These are phyloP conservation scores for Chaetomidium leptoderma DNA, from an alignment of 495 filamentous ascomycete genomes.

Conservation along the genomic window DNA sequence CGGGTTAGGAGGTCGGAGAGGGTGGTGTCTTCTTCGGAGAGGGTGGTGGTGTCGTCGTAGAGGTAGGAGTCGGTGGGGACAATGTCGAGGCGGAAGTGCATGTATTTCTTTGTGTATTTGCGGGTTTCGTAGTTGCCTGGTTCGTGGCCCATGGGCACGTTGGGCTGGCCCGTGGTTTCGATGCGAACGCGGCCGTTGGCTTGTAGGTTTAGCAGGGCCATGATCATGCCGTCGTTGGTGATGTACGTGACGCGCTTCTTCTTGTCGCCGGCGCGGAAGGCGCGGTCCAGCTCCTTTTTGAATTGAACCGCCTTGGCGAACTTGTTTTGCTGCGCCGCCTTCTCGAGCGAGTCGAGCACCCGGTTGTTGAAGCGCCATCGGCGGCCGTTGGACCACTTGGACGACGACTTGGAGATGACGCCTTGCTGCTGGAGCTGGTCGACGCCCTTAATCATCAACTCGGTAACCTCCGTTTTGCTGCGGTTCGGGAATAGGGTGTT, in stretches of 20 bases:
- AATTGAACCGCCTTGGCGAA: slow-evolving; percentile 53
- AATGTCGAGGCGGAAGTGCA: slow-evolving; percentile 59
- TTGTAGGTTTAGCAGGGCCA: slow-evolving; percentile 66
- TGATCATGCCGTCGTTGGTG: slow-evolving; percentile 61
- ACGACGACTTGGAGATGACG: slow-evolving; percentile 55
- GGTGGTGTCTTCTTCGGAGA: slow-evolving; percentile 47
- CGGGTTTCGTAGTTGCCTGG: slow-evolving; percentile 65
- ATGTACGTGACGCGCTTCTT: slow-evolving; percentile 39
- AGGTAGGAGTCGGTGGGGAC: slow-evolving; percentile 55
- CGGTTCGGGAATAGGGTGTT: slow-evolving; percentile 31
- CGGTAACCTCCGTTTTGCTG: slow-evolving; percentile 33
- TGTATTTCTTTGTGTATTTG: slow-evolving; percentile 60
- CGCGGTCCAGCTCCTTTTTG: slow-evolving; percentile 56
- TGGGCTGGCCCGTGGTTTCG: slow-evolving; percentile 52
- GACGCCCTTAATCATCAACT: slow-evolving; percentile 53
- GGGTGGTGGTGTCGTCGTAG: slow-evolving; percentile 48
- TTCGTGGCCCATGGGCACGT: slow-evolving; percentile 69
- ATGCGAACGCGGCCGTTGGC: slow-evolving; percentile 56
- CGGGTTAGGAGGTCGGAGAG: slow-evolving; percentile 41
- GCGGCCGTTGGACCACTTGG: slow-evolving; percentile 50
- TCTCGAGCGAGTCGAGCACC: slow-evolving; percentile 48
- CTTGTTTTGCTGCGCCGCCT: slow-evolving; percentile 42
- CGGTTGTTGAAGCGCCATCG: slow-evolving; percentile 56
- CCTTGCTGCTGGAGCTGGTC: slow-evolving; percentile 55
- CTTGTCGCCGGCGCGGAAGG: slow-evolving; percentile 40